Base-by-base conservation (phyloP, 495 filamentous ascomycete genomes). In the Lophiotrema nucula region DNA sequence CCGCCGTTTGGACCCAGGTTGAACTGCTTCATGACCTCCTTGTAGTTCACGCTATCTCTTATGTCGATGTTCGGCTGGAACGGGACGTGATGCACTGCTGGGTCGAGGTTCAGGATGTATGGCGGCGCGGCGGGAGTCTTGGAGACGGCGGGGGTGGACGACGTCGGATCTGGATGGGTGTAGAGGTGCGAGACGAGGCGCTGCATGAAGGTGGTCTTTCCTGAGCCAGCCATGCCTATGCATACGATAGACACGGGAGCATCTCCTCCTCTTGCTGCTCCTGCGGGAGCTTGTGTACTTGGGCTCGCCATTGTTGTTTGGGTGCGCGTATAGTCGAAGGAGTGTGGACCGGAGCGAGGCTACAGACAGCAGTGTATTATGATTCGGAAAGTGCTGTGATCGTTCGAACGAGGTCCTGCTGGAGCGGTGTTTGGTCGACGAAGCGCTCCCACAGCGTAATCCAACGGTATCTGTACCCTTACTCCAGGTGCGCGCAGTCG, bases 191-290 rank as follows among this genome's bases (percentile, higher is more conserved):
- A 85, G 69, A 95, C 95, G 67, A 97, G 92, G 65, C 93, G 83
- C 67, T 97, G 93, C 90, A 97, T 96, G 72, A 98, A 97, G 0
- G 93, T 97, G 2, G 92, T 97, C 76, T 98, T 98, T 65, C 93
- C 95, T 3, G 90, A 95, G 58, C 92, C 90, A 63, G 93, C 93
- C 93, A 98, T 97, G 77, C 93, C 93, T 12, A 98, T 83, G 74
- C 92, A 97, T 64, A 98, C 89, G 60, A 98, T 85, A 54, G 88
- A 87, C 16, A 87, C 83, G 27, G 85, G 83, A 48, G 74, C 11
- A 12, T 55, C 19, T 13, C 47, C 27, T 6, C 43, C 22, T 6
- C 24, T 10, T 10, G 55, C 8, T 0, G 47, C 8, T 8, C 8
- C 48, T 8, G 42, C 28, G 22, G 48, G 41, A 39, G 49, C 26